A percentile compares a stretch with the other conserved stretches of the same genome.
Conservation (phyloP, 306 rosid species). For the Biancaea sappan region DNA sequence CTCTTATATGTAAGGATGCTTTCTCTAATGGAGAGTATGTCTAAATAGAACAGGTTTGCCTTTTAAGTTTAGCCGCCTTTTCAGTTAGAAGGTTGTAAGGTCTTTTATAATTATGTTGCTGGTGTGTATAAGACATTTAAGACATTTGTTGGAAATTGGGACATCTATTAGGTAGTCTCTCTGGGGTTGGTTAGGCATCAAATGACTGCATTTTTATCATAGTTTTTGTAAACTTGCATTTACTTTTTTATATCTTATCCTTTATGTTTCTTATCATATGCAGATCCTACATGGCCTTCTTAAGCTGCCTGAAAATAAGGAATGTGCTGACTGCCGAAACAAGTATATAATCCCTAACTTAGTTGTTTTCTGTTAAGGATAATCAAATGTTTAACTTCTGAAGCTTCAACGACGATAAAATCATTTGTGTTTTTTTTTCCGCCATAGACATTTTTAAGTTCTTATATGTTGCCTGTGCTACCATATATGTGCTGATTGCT, state of each 20-base stretch:
- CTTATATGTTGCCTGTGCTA: neutral
- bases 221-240: neutral
- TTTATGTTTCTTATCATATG: slow-evolving; percentile 25
- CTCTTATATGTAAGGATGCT: neutral
- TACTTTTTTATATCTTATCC: neutral
- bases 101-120: neutral
- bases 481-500: neutral
- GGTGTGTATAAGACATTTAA: neutral
- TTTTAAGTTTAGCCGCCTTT: neutral
- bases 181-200: neutral
- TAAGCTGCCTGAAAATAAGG: slow-evolving; percentile 76
- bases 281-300: slow-evolving; percentile 87
- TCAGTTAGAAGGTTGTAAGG: neutral
- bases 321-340: slow-evolving; percentile 88
- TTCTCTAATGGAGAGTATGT: neutral
- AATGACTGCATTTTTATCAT: neutral
- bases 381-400: neutral
- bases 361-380: slow-evolving; percentile 6
- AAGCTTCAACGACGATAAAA: slow-evolving; percentile 17
- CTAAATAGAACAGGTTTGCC: neutral
- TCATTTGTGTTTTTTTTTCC: neutral
- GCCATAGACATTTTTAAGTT: neutral
- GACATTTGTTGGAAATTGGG: neutral
- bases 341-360: slow-evolving; percentile 57
- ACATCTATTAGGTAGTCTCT: neutral